A percentile compares a stretch with the other conserved stretches of the same genome.
These are phyloP conservation scores for Rasamsonia emersonii DNA, from an alignment of 2,329 filamentous ascomycete species.

Conservation along the genomic window DNA sequence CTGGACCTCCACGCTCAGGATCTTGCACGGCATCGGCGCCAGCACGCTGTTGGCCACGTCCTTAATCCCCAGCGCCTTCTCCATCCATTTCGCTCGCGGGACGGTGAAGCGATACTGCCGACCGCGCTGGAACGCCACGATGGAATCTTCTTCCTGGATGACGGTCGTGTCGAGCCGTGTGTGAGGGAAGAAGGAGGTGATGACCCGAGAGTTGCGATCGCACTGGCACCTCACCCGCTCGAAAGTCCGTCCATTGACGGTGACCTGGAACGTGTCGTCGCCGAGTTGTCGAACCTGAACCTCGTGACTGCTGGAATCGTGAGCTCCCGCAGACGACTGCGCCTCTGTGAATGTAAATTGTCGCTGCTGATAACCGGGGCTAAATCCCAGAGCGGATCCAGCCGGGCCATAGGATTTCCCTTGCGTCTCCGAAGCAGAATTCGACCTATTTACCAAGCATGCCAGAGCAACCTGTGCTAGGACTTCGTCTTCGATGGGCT, in stretches of 20 bases:
- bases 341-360: conserved; percentile 49
- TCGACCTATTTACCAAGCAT: conserved; percentile 47
- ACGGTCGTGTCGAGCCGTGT: conserved; percentile 74
- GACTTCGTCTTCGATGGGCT: conserved; percentile 58
- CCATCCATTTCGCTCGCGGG: conserved; percentile 65
- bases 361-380: conserved; percentile 54
- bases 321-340: conserved; percentile 35
- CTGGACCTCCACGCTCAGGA: conserved; percentile 77
- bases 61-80: conserved; percentile 76
- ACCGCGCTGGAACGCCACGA: conserved; percentile 70
- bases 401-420: conserved; percentile 16
- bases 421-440: conserved; percentile 17
- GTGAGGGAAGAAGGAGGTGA: conserved; percentile 72
- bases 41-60: conserved; percentile 73
- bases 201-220: conserved; percentile 36
- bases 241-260: conserved; percentile 31
- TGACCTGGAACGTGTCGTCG: conserved; percentile 41
- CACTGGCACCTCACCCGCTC: conserved; percentile 42
- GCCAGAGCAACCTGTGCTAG: conserved; percentile 82
- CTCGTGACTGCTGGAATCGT: conserved; percentile 29
- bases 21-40: conserved; percentile 96
- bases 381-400: conserved; percentile 47
- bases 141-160: conserved; percentile 41
- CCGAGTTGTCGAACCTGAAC: conserved; percentile 46
- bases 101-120: conserved; percentile 49